Percentiles rank a stretch among this genome's conserved stretches.
These are phyloP conservation scores for Suhomyces taliae DNA, from an alignment of 1,139 yeast genomes.

Conservation along the genomic window DNA sequence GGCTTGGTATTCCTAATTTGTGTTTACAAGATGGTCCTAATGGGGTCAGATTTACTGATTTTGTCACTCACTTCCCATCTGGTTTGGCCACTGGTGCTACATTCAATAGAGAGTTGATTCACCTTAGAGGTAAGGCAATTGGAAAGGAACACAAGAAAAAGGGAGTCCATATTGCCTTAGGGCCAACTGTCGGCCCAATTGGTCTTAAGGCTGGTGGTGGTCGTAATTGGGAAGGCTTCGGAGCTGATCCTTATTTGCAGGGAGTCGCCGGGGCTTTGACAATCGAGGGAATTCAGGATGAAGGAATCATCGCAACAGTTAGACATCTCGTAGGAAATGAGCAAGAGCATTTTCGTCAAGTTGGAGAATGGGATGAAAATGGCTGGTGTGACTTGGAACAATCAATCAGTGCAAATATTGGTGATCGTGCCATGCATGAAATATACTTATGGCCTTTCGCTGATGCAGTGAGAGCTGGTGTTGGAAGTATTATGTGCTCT, in stretches of 20 bases:
- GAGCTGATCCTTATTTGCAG: slow-evolving; percentile 62
- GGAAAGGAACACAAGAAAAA: slow-evolving; percentile 56
- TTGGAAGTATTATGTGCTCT: slow-evolving; percentile 62
- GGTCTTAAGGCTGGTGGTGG: slow-evolving; percentile 66
- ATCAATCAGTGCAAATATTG: slow-evolving; percentile 52
- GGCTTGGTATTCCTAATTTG: slow-evolving; percentile 56
- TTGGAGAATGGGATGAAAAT: slow-evolving; percentile 51
- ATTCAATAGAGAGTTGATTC: slow-evolving; percentile 53
- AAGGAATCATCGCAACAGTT: slow-evolving; percentile 56
- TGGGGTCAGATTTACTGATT: slow-evolving; percentile 61
- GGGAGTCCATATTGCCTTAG: slow-evolving; percentile 62
- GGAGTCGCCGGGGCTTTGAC: slow-evolving; percentile 57
- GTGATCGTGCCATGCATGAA: slow-evolving; percentile 65
- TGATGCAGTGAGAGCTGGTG: slow-evolving; percentile 60
- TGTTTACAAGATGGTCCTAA: slow-evolving; percentile 68
- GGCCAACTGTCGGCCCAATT: slow-evolving; percentile 65
- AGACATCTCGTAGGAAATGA: slow-evolving; percentile 62
- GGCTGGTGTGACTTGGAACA: slow-evolving; percentile 43
- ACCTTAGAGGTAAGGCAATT: slow-evolving; percentile 55
- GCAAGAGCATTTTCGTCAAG: slow-evolving; percentile 65
- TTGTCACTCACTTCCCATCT: slow-evolving; percentile 57
- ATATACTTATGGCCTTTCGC: slow-evolving; percentile 68
- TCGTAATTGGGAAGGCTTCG: slow-evolving; percentile 67
- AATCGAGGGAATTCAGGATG: slow-evolving; percentile 57
- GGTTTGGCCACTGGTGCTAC: slow-evolving; percentile 62